Percentiles rank a stretch among this genome's conserved stretches.
These are phyloP conservation scores for Beta lomatogona DNA, from an alignment of 179 eudicot genomes.

Conservation along the genomic window DNA sequence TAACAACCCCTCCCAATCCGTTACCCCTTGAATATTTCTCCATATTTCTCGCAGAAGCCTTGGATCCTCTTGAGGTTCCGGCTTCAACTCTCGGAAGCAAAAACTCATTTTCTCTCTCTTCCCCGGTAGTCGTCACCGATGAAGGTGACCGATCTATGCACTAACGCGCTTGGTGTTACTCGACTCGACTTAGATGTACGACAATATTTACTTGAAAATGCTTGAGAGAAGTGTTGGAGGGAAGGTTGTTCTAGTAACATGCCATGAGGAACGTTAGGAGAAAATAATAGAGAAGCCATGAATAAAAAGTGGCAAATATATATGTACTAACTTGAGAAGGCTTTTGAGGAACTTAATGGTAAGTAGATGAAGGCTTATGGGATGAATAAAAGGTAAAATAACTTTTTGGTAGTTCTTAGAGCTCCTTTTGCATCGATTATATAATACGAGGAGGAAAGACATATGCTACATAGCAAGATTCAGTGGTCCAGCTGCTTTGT, in stretches of 20 bases:
- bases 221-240: slow-evolving; percentile 11
- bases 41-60: slow-evolving; percentile 51
- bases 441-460: background rate
- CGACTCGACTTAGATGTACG: slow-evolving; percentile 8
- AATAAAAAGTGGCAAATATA: background rate
- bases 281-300: slow-evolving; percentile 28
- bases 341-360: background rate
- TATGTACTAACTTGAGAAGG: background rate
- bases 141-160: background rate
- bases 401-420: background rate
- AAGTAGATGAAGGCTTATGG: background rate
- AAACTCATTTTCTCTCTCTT: slow-evolving; percentile 15
- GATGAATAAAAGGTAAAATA: background rate
- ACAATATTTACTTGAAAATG: slow-evolving; percentile 6
- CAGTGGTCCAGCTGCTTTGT: background rate
- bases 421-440: background rate
- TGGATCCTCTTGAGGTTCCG: slow-evolving; percentile 26
- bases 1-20: slow-evolving; percentile 61
- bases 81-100: slow-evolving; percentile 10
- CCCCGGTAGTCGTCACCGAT: background rate
- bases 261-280: slow-evolving; percentile 14
- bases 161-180: slow-evolving; percentile 3
- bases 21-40: slow-evolving; percentile 65
- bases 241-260: slow-evolving; percentile 16
- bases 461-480: background rate